phyloP scores from a whole-genome alignment of 495 filamentous ascomycete species.

The Daldinia childiae region DNA sequence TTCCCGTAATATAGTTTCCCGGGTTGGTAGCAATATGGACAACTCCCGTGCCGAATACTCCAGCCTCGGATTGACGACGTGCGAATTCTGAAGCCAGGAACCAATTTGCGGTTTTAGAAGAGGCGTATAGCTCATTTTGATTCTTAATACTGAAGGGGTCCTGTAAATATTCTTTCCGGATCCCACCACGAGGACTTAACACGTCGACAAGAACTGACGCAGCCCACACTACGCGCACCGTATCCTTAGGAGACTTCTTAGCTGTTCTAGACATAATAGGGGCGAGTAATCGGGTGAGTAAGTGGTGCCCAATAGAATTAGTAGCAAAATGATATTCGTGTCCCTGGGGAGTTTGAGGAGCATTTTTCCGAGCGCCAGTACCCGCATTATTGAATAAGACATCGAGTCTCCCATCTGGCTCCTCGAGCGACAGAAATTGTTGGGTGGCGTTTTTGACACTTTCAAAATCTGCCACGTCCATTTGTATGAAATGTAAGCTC shows the following conservation, averaged over 20 bases:
- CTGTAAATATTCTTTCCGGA: too few relatives aligned
- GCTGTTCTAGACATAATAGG: constrained; percentile 46
- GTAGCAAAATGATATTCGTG: constrained; percentile 51
- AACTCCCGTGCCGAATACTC: not conserved
- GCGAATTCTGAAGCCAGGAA: too few relatives aligned
- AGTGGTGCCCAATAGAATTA: constrained; percentile 49
- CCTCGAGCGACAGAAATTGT: constrained; percentile 31
- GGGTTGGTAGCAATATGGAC: not conserved
- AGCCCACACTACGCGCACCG: not conserved
- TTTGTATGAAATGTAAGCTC: too few relatives aligned
- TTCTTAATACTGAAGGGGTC: too few relatives aligned
- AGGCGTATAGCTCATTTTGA: too few relatives aligned
- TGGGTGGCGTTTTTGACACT: constrained; percentile 14
- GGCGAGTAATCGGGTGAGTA: constrained; percentile 52
- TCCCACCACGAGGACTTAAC: too few relatives aligned
- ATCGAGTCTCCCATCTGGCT: constrained; percentile 44
- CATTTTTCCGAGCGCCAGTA: constrained; percentile 36
- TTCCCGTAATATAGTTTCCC: not conserved
- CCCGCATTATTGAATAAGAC: constrained; percentile 55
- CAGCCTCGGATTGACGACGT: too few relatives aligned
- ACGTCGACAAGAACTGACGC: too few relatives aligned
- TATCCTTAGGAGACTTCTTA: constrained; percentile 22
- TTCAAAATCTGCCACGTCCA: too few relatives aligned
- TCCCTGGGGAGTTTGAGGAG: constrained; percentile 47
- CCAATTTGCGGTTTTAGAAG: too few relatives aligned